Conservation (phyloP, 2,329 filamentous ascomycete genomes). For the Lecanicillium sp. region DNA sequence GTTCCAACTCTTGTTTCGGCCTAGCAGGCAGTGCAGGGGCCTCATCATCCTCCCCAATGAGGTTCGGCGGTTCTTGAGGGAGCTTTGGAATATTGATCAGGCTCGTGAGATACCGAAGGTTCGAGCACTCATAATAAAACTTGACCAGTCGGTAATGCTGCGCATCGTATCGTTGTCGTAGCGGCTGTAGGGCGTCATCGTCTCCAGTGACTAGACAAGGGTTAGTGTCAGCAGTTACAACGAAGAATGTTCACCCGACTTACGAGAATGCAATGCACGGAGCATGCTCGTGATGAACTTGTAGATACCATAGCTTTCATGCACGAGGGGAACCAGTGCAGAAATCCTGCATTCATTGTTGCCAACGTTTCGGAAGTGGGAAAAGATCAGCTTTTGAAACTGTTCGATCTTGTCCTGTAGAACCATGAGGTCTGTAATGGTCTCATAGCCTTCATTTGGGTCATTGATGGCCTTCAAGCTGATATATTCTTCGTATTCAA, state of each 20-base stretch:
- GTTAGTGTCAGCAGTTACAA: not conserved
- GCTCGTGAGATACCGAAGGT: conserved; percentile 90
- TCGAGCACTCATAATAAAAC: conserved; percentile 99
- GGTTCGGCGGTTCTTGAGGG: conserved; percentile 84
- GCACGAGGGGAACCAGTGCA: conserved; percentile 82
- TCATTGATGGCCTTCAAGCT: conserved; percentile 97
- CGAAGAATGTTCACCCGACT: conserved; percentile 21
- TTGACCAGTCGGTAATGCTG: conserved; percentile 95
- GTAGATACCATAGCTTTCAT: conserved; percentile 98
- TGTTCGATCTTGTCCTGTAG: conserved; percentile 97
- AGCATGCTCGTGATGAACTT: conserved; percentile 99
- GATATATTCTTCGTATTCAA: conserved; percentile 98
- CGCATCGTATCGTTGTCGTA: conserved; percentile 83
- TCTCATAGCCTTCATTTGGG: conserved; percentile 95
- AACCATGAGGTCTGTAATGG: conserved; percentile 91
- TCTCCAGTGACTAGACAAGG: conserved; percentile 49
- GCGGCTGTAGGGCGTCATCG: conserved; percentile 80
- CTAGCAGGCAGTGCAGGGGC: conserved; percentile 76
- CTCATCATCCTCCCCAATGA: conserved; percentile 76
- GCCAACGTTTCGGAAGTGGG: conserved; percentile 81
- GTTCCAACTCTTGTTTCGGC: conserved; percentile 67
- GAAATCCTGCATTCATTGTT: conserved; percentile 98
- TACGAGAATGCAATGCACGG: conserved; percentile 92
- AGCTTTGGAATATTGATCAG: conserved; percentile 94
- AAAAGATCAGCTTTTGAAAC: conserved; percentile 97